Percentiles rank a stretch among this genome's conserved stretches.
Conservation (phyloP, 2,329 filamentous ascomycete species). For the Diplocarpon rosae region DNA sequence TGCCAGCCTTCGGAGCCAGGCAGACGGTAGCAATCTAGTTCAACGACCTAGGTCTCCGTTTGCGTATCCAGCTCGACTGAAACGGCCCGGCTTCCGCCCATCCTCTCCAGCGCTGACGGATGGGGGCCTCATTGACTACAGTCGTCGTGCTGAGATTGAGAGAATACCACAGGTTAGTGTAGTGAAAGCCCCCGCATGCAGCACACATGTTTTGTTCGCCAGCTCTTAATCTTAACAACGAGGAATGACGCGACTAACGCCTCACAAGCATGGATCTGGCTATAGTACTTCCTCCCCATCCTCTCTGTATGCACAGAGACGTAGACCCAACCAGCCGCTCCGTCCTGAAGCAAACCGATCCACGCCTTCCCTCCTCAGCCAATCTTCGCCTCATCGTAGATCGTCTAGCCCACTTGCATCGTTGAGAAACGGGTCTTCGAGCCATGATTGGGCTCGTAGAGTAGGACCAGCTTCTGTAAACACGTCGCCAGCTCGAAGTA, state of each 20-base stretch:
- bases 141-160: slow-evolving; percentile 26
- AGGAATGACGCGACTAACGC: not conserved
- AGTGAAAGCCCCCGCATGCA: not conserved
- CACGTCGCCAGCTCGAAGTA: slow-evolving; percentile 25
- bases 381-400: slow-evolving; percentile 20
- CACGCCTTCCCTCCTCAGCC: slow-evolving; percentile 21
- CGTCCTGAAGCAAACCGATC: slow-evolving; percentile 24
- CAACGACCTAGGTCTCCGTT: slow-evolving; percentile 48
- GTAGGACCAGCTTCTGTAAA: slow-evolving; percentile 18
- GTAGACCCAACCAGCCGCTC: slow-evolving; percentile 18
- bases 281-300: slow-evolving; percentile 23
- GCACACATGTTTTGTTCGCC: not conserved
- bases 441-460: slow-evolving; percentile 17
- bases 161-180: slow-evolving; percentile 21
- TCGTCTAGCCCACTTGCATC: slow-evolving; percentile 19
- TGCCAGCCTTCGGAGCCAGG: slow-evolving; percentile 37
- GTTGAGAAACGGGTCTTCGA: slow-evolving; percentile 10
- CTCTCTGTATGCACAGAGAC: slow-evolving; percentile 24
- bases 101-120: slow-evolving; percentile 27
- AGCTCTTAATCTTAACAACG: too few species aligned
- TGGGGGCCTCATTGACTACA: slow-evolving; percentile 26
- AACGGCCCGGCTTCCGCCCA: slow-evolving; percentile 36
- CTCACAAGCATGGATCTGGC: slow-evolving; percentile 11
- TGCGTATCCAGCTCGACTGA: slow-evolving; percentile 46
- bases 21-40: slow-evolving; percentile 30